Percentiles rank a stretch among this genome's conserved stretches.
Conservation (phyloP, 2,329 filamentous ascomycete species). For the Fusarium torulosum region DNA sequence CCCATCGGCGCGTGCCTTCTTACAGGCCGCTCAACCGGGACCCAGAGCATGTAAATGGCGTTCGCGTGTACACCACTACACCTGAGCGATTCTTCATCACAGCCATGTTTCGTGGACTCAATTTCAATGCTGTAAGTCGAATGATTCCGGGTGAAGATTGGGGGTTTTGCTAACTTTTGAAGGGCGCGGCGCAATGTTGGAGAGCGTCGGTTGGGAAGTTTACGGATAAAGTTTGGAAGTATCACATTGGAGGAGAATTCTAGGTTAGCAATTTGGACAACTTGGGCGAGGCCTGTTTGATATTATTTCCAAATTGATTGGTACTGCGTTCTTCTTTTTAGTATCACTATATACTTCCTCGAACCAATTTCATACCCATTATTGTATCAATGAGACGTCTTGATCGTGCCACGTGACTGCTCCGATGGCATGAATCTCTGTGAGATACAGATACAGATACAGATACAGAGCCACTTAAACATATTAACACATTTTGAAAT, state of each 20-base stretch:
- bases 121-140: constrained; percentile 23
- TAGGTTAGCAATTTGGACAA: neutral
- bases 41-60: constrained; percentile 5
- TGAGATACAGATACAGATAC: no score
- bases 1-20: constrained; percentile 28
- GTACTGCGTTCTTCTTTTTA: no score
- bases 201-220: constrained; percentile 29
- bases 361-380: no score
- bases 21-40: constrained; percentile 23
- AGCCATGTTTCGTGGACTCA: constrained; percentile 26
- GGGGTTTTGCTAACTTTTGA: neutral
- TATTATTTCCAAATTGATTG: no score
- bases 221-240: constrained; percentile 31
- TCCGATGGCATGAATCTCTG: no score
- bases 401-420: no score
- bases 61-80: constrained; percentile 20
- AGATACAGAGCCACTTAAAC: no score
- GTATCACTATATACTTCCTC: no score
- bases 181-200: constrained; percentile 33
- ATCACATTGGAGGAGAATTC: constrained; percentile 32
- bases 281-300: no score
- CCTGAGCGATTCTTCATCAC: constrained; percentile 26
- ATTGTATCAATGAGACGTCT: no score
- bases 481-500: no score
- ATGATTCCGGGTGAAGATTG: fast-evolving